phyloP scores from a whole-genome alignment of 345 rosid genomes.

The Syzygium jambos region DNA sequence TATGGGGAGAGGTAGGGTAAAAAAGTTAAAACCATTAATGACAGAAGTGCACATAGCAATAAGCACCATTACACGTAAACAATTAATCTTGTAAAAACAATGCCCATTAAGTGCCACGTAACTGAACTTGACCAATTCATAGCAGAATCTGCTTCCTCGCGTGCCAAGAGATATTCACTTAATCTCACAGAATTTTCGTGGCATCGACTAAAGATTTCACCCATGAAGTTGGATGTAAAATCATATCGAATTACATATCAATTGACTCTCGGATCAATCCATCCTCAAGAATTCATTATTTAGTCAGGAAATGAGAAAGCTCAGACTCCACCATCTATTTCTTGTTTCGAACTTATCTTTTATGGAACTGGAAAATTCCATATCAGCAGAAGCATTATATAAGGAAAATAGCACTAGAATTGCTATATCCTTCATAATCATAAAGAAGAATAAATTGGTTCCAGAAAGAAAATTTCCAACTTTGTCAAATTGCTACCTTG shows the following conservation, averaged over 20 bases:
- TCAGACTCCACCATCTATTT: background rate
- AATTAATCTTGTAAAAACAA: background rate
- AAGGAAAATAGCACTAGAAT: background rate
- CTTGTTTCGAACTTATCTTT: background rate
- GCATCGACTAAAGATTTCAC: background rate
- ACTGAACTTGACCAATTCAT: background rate
- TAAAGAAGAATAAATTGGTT: background rate
- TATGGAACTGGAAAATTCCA: background rate
- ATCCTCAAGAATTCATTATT: background rate
- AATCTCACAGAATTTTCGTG: background rate
- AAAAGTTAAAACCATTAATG: background rate
- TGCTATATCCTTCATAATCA: background rate
- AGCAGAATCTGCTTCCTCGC: background rate
- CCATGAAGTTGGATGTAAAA: background rate
- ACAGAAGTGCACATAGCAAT: background rate
- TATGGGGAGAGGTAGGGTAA: background rate
- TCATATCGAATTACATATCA: background rate
- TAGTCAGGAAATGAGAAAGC: background rate
- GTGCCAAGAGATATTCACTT: background rate
- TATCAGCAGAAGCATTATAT: background rate
- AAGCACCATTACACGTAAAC: background rate
- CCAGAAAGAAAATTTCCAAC: background rate
- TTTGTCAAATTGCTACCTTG: background rate
- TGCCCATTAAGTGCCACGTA: background rate
- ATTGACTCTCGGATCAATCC: background rate